Evolutionary conservation across 1,284 basidiomycete genomes (phyloP).

Genomic region (Phylloboletellus chloephorus): DNA sequence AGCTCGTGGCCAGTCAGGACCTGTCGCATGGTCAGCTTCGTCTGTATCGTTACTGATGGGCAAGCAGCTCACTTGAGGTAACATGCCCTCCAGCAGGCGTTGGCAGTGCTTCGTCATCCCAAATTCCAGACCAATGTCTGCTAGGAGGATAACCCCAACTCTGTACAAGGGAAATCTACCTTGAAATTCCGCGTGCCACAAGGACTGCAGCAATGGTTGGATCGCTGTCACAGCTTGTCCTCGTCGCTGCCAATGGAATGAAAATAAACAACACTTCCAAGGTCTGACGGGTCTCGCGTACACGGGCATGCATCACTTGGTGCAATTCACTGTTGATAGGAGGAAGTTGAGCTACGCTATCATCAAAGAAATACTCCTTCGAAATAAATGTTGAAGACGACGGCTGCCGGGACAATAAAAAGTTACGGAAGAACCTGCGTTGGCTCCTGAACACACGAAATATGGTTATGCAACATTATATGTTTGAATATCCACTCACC

Average conservation of each 20-base stretch:
- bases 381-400: constrained; percentile 41
- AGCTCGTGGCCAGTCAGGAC: constrained; percentile 64
- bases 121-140: constrained; percentile 71
- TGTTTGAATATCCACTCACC: constrained; percentile 39
- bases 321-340: constrained; percentile 57
- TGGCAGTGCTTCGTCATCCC: constrained; percentile 62
- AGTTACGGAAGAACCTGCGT: constrained; percentile 55
- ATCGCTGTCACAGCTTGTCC: constrained; percentile 59
- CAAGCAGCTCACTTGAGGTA: constrained; percentile 58
- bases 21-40: constrained; percentile 33
- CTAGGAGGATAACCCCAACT: constrained; percentile 61
- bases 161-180: constrained; percentile 62
- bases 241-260: constrained; percentile 32
- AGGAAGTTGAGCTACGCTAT: constrained; percentile 33
- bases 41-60: not conserved
- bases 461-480: constrained; percentile 21
- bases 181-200: constrained; percentile 78
- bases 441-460: constrained; percentile 45
- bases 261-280: constrained; percentile 6
- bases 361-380: constrained; percentile 49
- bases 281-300: constrained; percentile 29
- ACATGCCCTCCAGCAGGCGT: constrained; percentile 64
- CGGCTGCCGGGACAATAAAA: constrained; percentile 56
- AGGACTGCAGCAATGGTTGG: constrained; percentile 58
- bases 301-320: constrained; percentile 58